phyloP scores from a whole-genome alignment of 2,329 filamentous ascomycete genomes.

The Calonectria multiphialidica region DNA sequence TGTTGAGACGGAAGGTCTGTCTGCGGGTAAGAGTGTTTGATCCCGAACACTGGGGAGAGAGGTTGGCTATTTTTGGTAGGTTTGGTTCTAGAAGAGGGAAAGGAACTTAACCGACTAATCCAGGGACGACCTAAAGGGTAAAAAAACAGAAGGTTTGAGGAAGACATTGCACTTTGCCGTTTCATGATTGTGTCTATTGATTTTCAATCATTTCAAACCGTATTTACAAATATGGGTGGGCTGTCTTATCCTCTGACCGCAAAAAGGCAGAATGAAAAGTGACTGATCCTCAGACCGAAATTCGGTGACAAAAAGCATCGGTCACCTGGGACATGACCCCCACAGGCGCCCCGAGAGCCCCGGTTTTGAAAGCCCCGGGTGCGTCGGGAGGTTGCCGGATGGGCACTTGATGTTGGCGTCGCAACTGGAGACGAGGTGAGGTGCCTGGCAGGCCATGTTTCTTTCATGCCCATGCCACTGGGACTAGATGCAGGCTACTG shows the following conservation, averaged over 20 bases:
- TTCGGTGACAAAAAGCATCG: conserved; percentile 15
- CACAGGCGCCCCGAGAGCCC: conserved; percentile 8
- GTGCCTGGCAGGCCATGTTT: conserved; percentile 11
- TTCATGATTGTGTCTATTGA: background rate
- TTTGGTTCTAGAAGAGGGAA: background rate
- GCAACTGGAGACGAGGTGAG: background rate
- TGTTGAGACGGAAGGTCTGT: background rate
- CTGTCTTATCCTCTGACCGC: background rate
- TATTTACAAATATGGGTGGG: background rate
- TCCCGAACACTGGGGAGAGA: background rate
- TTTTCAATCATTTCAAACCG: background rate
- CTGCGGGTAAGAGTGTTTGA: background rate
- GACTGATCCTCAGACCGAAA: background rate
- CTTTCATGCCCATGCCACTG: conserved; percentile 11
- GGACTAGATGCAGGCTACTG: conserved; percentile 7
- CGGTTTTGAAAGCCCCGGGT: conserved; percentile 13
- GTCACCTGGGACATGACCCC: conserved; percentile 13
- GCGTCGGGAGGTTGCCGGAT: conserved; percentile 19
- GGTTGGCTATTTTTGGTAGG: background rate
- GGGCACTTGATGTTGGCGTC: background rate
- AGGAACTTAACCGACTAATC: too few species aligned
- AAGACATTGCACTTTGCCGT: background rate
- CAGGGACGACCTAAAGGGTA: too few species aligned
- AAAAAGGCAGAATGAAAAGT: background rate
- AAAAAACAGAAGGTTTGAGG: background rate